Percentiles rank a stretch among this genome's conserved stretches.
Conservation (phyloP, 164 flowering plant genomes). For the Aristolochia californica region DNA sequence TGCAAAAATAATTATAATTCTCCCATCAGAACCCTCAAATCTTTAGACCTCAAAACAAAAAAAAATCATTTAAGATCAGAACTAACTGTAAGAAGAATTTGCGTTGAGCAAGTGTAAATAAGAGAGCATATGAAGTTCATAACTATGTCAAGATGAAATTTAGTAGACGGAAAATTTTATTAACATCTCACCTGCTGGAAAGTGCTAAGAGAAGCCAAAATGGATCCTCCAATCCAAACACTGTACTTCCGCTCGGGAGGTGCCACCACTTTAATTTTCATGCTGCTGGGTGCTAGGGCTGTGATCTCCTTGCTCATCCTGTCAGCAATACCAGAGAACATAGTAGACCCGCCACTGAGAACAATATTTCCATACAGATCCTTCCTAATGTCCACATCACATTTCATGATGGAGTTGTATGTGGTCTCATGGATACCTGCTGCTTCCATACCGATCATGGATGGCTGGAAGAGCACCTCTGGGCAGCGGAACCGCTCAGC, state of each 20-base stretch:
- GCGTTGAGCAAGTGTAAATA: too few relatives aligned
- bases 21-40: background rate
- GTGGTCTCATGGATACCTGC: conserved; percentile 36
- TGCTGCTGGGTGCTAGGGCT: conserved; percentile 33
- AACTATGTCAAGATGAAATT: too few relatives aligned
- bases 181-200: conserved; percentile 25
- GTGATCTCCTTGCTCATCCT: conserved; percentile 36
- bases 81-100: too few relatives aligned
- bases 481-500: conserved; percentile 34
- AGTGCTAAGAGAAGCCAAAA: conserved; percentile 33
- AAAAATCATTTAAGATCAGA: background rate
- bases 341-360: conserved; percentile 34
- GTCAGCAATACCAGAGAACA: conserved; percentile 33
- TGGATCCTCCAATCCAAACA: conserved; percentile 36
- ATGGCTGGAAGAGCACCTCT: conserved; percentile 35
- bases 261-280: conserved; percentile 36
- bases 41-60: background rate
- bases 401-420: conserved; percentile 32
- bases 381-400: conserved; percentile 34
- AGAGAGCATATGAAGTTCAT: too few relatives aligned
- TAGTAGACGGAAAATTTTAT: background rate
- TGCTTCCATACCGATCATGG: conserved; percentile 35
- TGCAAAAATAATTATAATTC: conserved; percentile 1
- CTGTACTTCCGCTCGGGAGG: conserved; percentile 36
- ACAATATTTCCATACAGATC: conserved; percentile 33